These are phyloP conservation scores for Aspergillus ellipticus DNA, from an alignment of 495 filamentous ascomycete genomes.

Conservation along the genomic window DNA sequence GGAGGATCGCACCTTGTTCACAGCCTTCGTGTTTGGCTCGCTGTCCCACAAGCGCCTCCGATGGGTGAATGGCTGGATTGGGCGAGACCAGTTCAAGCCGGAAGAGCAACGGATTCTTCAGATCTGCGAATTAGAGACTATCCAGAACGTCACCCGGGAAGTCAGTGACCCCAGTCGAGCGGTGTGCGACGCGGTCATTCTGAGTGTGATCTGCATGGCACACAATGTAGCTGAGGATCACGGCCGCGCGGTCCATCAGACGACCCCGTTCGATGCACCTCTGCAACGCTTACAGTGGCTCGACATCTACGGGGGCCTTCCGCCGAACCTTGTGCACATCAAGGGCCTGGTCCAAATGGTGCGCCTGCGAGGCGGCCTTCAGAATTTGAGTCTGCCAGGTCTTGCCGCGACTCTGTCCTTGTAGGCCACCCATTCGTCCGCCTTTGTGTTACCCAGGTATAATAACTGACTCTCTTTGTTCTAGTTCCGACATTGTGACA, in stretches of 20 bases:
- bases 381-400: slow-evolving; percentile 28
- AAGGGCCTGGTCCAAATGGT: slow-evolving; percentile 35
- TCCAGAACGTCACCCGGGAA: slow-evolving; percentile 35
- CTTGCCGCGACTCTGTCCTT: slow-evolving; percentile 32
- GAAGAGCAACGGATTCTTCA: slow-evolving; percentile 27
- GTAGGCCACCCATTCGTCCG: slow-evolving; percentile 20
- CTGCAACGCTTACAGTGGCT: slow-evolving; percentile 42
- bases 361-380: slow-evolving; percentile 34
- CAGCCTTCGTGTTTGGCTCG: slow-evolving; percentile 36
- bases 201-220: slow-evolving; percentile 42
- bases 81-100: slow-evolving; percentile 17
- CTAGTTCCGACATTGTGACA: slow-evolving; percentile 37
- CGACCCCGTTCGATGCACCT: slow-evolving; percentile 33
- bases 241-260: not conserved
- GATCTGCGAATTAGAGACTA: slow-evolving; percentile 34
- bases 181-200: slow-evolving; percentile 33
- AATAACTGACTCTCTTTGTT: too few species aligned
- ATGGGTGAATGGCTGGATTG: slow-evolving; percentile 29
- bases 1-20: slow-evolving; percentile 34
- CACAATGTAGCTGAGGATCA: slow-evolving; percentile 30
- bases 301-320: slow-evolving; percentile 37
- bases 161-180: slow-evolving; percentile 30
- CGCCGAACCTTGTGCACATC: slow-evolving; percentile 37
- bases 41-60: slow-evolving; percentile 39
- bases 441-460: too few species aligned